phyloP scores from a whole-genome alignment of 2,329 filamentous ascomycete genomes.

The Colletotrichum sp. region DNA sequence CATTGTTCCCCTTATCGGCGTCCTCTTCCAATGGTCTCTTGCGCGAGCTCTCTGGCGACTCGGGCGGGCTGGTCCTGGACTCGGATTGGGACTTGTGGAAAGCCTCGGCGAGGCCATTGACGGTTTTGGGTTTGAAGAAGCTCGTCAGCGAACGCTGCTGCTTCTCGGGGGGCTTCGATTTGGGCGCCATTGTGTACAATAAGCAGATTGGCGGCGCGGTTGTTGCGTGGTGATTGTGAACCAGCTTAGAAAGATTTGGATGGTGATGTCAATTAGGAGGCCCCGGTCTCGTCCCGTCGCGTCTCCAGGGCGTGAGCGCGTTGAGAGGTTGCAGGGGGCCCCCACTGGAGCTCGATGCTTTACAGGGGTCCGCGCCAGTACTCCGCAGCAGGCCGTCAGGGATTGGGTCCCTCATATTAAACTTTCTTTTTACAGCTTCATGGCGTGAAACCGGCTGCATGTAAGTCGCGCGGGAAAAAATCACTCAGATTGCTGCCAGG shows the following conservation, averaged over 20 bases:
- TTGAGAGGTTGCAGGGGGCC: conserved; percentile 6
- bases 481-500: neutral
- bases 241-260: neutral
- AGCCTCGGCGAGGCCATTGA: conserved; percentile 48
- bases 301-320: conserved; percentile 12
- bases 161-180: conserved; percentile 51
- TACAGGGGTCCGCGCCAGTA: conserved; percentile 5
- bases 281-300: conserved; percentile 13
- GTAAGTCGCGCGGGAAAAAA: neutral
- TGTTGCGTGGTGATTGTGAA: neutral
- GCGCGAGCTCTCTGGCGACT: conserved; percentile 35
- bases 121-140: conserved; percentile 75
- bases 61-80: conserved; percentile 29
- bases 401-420: conserved; percentile 1
- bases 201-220: neutral
- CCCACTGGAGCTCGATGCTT: neutral
- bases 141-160: conserved; percentile 85
- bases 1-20: conserved; percentile 47
- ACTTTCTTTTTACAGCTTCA: conserved; percentile 18
- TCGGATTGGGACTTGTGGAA: conserved; percentile 35
- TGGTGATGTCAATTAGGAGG: conserved; percentile 9
- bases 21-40: conserved; percentile 61
- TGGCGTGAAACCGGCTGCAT: neutral
- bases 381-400: neutral
- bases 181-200: conserved; percentile 1